Base-by-base conservation (phyloP, 352 stramenopile genomes). In the Phytophthora constricta region DNA sequence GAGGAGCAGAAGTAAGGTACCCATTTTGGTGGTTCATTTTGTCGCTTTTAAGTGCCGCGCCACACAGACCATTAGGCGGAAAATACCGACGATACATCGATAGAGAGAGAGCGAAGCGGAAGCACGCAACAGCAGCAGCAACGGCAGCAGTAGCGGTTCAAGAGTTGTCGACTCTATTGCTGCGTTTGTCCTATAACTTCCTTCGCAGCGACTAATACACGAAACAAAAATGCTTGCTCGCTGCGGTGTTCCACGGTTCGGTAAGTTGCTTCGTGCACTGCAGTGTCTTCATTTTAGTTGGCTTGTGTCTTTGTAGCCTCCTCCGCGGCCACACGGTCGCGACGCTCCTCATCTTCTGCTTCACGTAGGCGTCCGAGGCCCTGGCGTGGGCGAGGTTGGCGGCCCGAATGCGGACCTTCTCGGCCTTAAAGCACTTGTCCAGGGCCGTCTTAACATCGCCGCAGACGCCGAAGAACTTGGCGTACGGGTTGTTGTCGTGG, bases 391-490 rank as follows among this genome's bases (percentile, higher is more conserved):
- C 64, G 46, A 95, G 72, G 48, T 95, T 95, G 28, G 77, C 82
- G 10, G 70, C 77, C 46, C 87, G 84, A 22, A 85, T 80, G 28
- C 74, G 69, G 34, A 77, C 67, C 55, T 93, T 95, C 61, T 95
- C 87, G 2, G 75, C 67, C 27, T 79, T 86, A 59, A 96, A 94
- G 68, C 87, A 96, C 57, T 80, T 76, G 71, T 96, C 86, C 41
- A 96, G 68, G 5, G 77, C 83, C n/a, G 75, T 72, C 66, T 96
- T 96, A 14, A 80, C 58, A 7, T 91, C 72, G 45, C 83, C 88
- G 56, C 87, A 96, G 4, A 72, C 81, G 14, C 87, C 87, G 19
- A 91, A 66, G 62, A 94, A 96, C 71, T 96, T 96, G 60, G 77
- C 70, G 50, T 76, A 72, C 45, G 87, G 84, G 74, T 96, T 89